phyloP scores from a whole-genome alignment of 2,329 filamentous ascomycete genomes.

The Paecilomyces formosus region DNA sequence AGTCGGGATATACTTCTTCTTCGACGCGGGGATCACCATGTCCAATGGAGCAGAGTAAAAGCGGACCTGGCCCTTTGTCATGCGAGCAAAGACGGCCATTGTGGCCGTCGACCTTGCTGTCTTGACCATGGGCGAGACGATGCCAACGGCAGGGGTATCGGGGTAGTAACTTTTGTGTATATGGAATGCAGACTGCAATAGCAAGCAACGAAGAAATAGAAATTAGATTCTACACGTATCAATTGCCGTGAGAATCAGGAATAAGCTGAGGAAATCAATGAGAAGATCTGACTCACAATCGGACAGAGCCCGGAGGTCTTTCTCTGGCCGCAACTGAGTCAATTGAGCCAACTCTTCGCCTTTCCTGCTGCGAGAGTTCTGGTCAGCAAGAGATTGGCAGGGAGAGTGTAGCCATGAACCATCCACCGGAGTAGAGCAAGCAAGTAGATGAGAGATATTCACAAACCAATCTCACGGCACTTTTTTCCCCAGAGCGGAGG shows the following conservation, averaged over 20 bases:
- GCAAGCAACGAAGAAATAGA: background rate
- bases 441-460: background rate
- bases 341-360: background rate
- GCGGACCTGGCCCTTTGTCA: conserved; percentile 32
- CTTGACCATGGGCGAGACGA: conserved; percentile 4
- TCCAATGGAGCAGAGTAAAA: conserved; percentile 40
- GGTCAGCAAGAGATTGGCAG: background rate
- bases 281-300: background rate
- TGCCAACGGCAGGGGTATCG: background rate
- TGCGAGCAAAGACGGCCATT: conserved; percentile 27
- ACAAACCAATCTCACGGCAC: background rate
- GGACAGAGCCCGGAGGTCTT: background rate
- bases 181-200: background rate
- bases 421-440: background rate
- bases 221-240: background rate
- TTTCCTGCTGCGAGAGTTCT: background rate
- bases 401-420: background rate
- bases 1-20: conserved; percentile 83
- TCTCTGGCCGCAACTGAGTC: background rate
- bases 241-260: background rate
- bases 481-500: background rate
- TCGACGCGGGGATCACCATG: conserved; percentile 61
- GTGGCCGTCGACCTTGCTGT: conserved; percentile 18
- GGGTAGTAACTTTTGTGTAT: background rate
- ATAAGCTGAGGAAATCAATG: background rate